A percentile compares a stretch with the other conserved stretches of the same genome.
These are phyloP conservation scores for Prunus campanulata DNA, from an alignment of 306 rosid species.

Conservation along the genomic window DNA sequence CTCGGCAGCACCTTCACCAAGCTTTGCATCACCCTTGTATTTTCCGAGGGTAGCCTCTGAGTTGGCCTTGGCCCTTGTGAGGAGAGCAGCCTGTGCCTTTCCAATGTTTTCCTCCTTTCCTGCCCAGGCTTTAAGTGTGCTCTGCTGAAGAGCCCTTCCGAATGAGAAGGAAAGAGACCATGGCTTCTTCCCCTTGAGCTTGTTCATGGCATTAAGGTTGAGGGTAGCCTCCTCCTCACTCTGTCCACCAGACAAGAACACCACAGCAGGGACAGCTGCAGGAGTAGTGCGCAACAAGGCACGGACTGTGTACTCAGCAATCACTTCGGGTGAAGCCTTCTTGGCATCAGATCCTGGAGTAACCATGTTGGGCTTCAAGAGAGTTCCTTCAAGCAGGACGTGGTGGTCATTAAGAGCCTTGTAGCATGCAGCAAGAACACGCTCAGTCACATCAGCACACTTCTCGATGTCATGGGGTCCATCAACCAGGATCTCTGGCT, in stretches of 20 bases:
- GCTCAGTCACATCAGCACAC: slow-evolving; percentile 77
- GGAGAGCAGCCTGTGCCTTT: slow-evolving; percentile 69
- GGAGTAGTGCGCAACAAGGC: slow-evolving; percentile 72
- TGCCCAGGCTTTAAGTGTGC: slow-evolving; percentile 84
- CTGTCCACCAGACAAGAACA: slow-evolving; percentile 90
- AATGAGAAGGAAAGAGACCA: slow-evolving; percentile 82
- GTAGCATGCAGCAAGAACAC: slow-evolving; percentile 78
- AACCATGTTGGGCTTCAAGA: slow-evolving; percentile 91
- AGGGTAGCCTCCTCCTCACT: slow-evolving; percentile 83
- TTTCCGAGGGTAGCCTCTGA: slow-evolving; percentile 76
- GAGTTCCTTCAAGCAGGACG: slow-evolving; percentile 75
- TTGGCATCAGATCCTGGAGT: slow-evolving; percentile 73
- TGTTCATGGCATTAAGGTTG: slow-evolving; percentile 81
- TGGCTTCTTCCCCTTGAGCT: slow-evolving; percentile 72
- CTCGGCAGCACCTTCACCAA: slow-evolving; percentile 67
- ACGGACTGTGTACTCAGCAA: slow-evolving; percentile 68
- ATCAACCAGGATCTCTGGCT: slow-evolving; percentile 81
- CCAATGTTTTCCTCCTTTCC: slow-evolving; percentile 57
- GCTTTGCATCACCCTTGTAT: slow-evolving; percentile 64
- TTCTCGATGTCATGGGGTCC: slow-evolving; percentile 66
- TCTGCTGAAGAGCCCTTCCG: slow-evolving; percentile 83
- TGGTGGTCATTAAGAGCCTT: slow-evolving; percentile 77
- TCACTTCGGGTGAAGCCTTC: slow-evolving; percentile 54
- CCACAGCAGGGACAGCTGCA: slow-evolving; percentile 68
- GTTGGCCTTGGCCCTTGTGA: slow-evolving; percentile 75